Percentiles rank a stretch among this genome's conserved stretches.
Evolutionary conservation across 140 eudicot species (phyloP).

Genomic region (Bidens hawaiensis): DNA sequence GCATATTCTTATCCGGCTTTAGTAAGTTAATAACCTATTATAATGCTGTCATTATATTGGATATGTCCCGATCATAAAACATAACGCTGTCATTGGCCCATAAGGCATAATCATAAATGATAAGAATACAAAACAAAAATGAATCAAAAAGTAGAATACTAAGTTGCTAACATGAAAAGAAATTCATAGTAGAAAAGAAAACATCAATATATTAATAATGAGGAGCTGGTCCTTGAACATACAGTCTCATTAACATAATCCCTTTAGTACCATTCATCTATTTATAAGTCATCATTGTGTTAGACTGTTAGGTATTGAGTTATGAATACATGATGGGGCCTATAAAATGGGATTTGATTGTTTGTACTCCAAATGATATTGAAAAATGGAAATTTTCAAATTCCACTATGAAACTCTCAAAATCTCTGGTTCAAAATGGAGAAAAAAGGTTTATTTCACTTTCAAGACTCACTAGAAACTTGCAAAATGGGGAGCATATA

Average conservation of each 20-base stretch:
- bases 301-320: slow-evolving; percentile 23
- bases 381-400: slow-evolving; percentile 19
- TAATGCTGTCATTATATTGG: slow-evolving; percentile 7
- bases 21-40: slow-evolving; percentile 9
- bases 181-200: slow-evolving; percentile 12
- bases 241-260: slow-evolving; percentile 9
- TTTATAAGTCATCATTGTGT: slow-evolving; percentile 24
- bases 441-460: slow-evolving; percentile 23
- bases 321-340: slow-evolving; percentile 24
- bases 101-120: slow-evolving; percentile 13
- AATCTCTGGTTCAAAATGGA: slow-evolving; percentile 34
- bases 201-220: background rate
- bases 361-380: slow-evolving; percentile 9
- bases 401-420: slow-evolving; percentile 28
- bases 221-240: slow-evolving; percentile 20
- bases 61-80: slow-evolving; percentile 6
- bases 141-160: slow-evolving; percentile 1
- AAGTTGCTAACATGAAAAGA: slow-evolving; percentile 2
- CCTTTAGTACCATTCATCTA: slow-evolving; percentile 5
- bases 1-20: slow-evolving; percentile 13
- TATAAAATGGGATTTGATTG: slow-evolving; percentile 7
- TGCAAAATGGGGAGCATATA: slow-evolving; percentile 40
- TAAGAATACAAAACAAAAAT: background rate
- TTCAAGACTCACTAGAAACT: slow-evolving; percentile 25
- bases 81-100: slow-evolving; percentile 4